Conservation (phyloP, 305 asterid species). For the Rubia balearica region DNA sequence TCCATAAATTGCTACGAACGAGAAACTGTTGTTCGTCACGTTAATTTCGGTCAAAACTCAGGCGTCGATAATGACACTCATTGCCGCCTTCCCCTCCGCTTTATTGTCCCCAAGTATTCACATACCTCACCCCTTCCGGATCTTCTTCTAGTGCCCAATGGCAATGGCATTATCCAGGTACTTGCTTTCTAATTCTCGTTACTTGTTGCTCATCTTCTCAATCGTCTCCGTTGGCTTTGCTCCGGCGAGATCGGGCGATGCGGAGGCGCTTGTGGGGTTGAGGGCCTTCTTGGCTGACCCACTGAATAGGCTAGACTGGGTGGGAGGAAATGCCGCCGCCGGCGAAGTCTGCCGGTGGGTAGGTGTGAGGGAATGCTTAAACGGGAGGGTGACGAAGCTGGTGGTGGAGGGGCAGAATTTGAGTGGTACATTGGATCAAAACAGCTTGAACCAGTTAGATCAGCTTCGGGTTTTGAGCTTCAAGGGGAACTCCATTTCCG, state of each 20-base stretch:
- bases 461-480: constrained; percentile 79
- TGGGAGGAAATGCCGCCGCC: constrained; percentile 13
- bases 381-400: constrained; percentile 73
- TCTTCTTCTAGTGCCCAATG: constrained; percentile 15
- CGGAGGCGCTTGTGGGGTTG: constrained; percentile 55
- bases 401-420: constrained; percentile 60
- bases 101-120: constrained; percentile 17
- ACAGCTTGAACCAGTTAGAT: constrained; percentile 61
- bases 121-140: constrained; percentile 22
- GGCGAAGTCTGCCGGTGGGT: constrained; percentile 56
- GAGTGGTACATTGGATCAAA: constrained; percentile 55
- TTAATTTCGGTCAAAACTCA: constrained; percentile 28
- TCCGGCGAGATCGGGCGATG: constrained; percentile 53
- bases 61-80: constrained; percentile 41
- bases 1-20: constrained; percentile 21
- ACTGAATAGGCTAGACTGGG: constrained; percentile 51
- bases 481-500: constrained; percentile 61
- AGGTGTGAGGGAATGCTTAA: constrained; percentile 70
- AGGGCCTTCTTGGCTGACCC: constrained; percentile 53
- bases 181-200: background rate
- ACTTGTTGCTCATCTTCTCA: constrained; percentile 21
- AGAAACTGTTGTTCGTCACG: constrained; percentile 4
- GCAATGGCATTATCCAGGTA: constrained; percentile 14
- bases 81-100: constrained; percentile 46
- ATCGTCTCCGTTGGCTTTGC: constrained; percentile 24